Evolutionary conservation across 257 asterid species (phyloP), one percentile per base, ranked within the genome.

Genomic region (Solanum chilense): DNA sequence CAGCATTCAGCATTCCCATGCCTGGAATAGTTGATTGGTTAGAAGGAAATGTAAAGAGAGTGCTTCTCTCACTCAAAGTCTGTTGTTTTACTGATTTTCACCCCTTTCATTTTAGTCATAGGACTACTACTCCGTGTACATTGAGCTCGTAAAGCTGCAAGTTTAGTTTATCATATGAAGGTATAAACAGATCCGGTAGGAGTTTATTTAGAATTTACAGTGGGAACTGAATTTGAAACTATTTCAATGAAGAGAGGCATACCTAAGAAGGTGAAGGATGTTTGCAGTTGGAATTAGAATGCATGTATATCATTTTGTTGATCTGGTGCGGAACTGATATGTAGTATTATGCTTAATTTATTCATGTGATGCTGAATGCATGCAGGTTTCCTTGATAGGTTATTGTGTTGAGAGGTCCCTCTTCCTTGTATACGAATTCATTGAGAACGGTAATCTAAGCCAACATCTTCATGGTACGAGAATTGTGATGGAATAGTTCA

Each of bases 301-400:
- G 75, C 77, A 70, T 16, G 78, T 33, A 71, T 18, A 71, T 35
- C 45, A 35, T 33, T 71, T 71, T 33, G 39, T 71, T 71, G 78
- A 33, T 71, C 45, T 71, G 25, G 78, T 35, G 78, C 1, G 4
- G 45, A 33, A 33, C 45, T 77, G 27, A n/a, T 64, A 77, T 42
- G 37, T 42, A 45, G 41, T 47, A 78, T n/a, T 12, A 64, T 45
- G 71, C 62, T 39, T 41, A 6, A 4, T 5, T 39, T 35, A 4
- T 35, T 23, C 84, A 45, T 18, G 6, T 33, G 64, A 23, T 82
- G 81, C 88, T 83, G 84, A 86, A 10, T 73, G 80, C 2, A 83
- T 86, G 88, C 91, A 96, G 98, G 99, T 96, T 88, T 98, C 98
- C 82, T 92, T 96, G 94, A 95, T 96, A 88, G 99, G 99, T 88